Evolutionary conservation across 148 eudicot genomes (phyloP), one percentile per base, ranked within the genome.

Genomic region (Camellia sinensis): DNA sequence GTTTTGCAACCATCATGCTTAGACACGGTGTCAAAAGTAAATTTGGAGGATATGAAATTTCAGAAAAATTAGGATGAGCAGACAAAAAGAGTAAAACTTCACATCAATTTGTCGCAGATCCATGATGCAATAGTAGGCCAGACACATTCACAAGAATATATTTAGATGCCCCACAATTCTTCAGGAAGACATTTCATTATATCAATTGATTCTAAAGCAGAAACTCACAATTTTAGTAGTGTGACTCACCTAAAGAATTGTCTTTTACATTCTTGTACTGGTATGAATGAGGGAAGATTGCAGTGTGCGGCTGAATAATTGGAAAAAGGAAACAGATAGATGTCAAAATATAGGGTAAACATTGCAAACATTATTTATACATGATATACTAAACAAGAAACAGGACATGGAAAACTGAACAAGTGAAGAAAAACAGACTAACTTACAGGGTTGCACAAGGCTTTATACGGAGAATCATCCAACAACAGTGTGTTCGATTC

Each of bases 381-480:
- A 4, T 66, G 56, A 18, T 44, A 46, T 19, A 3, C 7, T 67
- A 40, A 50, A 73, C 21, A 60, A 21, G 65, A 52, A 78, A 50
- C 59, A 37, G 4, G 50, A 21, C 37, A 10, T 4, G n/a, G 22
- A 53, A 46, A 21, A 2, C 46, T 68, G 60, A 53, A 48, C 40
- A 74, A 46, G 50, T 46, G 6, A 46, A 46, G 66, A 46, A 62
- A 71, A 64, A 12, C 22, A 19, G n/a, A 29, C 18, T 4, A 73
- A 84, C 93, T 85, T 86, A 95, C 98, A 67, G 98, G 97, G 81
- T 95, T 95, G 65, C 86, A 80, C 60, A 95, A 82, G 62, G 98
- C 96, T 86, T 95, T 95, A 85, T 88, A 90, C 4, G 98, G 98
- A 80, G 98, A 89, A 89, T 95, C 98, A 86, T 95, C 98, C 71